phyloP scores from a whole-genome alignment of 148 eudicot genomes.

The Fagopyrum tataricum region DNA sequence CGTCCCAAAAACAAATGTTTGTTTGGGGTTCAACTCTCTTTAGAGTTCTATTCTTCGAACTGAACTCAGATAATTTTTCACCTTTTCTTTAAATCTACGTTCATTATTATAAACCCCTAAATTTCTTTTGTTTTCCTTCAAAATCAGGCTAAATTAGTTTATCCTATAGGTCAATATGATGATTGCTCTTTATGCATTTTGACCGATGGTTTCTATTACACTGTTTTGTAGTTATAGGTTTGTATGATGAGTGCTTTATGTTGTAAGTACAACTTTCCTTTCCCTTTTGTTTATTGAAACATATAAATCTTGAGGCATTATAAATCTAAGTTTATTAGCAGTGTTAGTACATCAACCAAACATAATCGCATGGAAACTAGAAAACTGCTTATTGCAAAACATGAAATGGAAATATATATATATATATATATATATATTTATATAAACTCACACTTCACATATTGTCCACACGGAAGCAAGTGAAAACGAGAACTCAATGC shows the following conservation, averaged over 20 bases:
- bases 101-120: no score
- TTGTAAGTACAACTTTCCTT: slow-evolving; percentile 40
- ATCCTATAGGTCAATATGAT: background rate
- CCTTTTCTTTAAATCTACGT: no score
- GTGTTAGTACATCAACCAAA: background rate
- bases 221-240: slow-evolving; percentile 11
- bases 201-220: background rate
- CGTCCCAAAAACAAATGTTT: no score
- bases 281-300: background rate
- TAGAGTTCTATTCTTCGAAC: no score
- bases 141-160: no score
- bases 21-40: no score
- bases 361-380: no score
- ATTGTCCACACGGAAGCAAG: slow-evolving; percentile 93
- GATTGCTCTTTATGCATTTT: background rate
- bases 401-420: no score
- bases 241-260: no score
- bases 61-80: no score
- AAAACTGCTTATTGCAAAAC: no score
- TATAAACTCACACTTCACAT: slow-evolving; percentile 31
- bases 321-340: background rate
- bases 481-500: slow-evolving; percentile 90
- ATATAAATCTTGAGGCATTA: background rate
- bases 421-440: background rate
- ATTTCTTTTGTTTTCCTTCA: no score